Conservation (phyloP, 306 rosid genomes). For the Gillenia trifoliata region DNA sequence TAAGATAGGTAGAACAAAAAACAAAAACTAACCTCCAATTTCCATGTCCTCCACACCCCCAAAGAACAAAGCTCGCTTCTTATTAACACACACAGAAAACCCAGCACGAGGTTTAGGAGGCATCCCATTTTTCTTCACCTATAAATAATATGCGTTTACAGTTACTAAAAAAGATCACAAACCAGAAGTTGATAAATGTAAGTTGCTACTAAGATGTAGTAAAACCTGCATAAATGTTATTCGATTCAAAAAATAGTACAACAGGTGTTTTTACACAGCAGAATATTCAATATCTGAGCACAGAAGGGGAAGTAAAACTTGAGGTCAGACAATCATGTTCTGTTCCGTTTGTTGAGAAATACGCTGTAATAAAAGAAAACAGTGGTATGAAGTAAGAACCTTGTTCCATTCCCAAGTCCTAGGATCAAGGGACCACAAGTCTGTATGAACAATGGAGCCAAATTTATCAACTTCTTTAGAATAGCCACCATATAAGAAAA, state of each 20-base stretch:
- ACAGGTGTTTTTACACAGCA: not conserved
- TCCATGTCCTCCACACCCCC: constrained; percentile 99
- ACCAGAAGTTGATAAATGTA: not conserved
- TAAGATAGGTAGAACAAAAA: not conserved
- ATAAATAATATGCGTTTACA: constrained; percentile 3
- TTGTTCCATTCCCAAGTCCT: constrained; percentile 99
- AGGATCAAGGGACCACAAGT: constrained; percentile 97
- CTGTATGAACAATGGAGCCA: constrained; percentile 71
- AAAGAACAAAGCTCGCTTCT: constrained; percentile 81
- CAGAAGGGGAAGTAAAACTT: not conserved
- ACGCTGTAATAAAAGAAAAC: not conserved
- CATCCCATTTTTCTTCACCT: constrained; percentile 98
- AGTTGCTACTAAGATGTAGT: not conserved
- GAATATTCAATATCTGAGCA: not conserved
- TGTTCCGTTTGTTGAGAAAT: not conserved
- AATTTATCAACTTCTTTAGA: constrained; percentile 91
- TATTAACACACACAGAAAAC: constrained; percentile 90
- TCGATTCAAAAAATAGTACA: not conserved
- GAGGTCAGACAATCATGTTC: not conserved
- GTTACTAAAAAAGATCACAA: constrained; percentile 1
- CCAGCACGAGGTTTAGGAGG: constrained; percentile 99
- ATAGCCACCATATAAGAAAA: constrained; percentile 94
- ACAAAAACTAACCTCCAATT: constrained; percentile 66
- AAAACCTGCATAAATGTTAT: not conserved
- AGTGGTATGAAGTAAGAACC: constrained; percentile 38